Evolutionary conservation across 148 eudicot genomes (phyloP), one percentile per base, ranked within the genome.

Genomic region (Nyssa sinensis): DNA sequence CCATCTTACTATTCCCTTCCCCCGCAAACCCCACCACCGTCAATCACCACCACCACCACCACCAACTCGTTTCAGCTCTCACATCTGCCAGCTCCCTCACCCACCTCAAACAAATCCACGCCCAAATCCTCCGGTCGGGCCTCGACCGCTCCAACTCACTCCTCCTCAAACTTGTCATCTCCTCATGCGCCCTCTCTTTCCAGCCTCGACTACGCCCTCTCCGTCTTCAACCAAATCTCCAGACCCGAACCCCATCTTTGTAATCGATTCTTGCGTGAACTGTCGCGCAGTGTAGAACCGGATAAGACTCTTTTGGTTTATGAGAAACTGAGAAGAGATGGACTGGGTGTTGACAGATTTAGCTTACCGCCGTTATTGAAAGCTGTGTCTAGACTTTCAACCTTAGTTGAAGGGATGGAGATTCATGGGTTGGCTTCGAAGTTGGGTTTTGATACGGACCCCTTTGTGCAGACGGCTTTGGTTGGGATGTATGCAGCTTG

Each of bases 391-490:
- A 78, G 71, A 59, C 64, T 62, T 60, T 10, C 11, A 59, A 81
- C 77, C 2, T 44, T 84, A 21, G 29, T 14, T 11, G 89, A 84
- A 77, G 89, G 92, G 63, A 82, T 58, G 78, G 80, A 80, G 76
- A 62, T 88, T 69, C 92, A 88, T 80, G 87, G 89, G 70, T 70
- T 88, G 77, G 81, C 64, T 13, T 60, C 53, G 23, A 88, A 88
- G 29, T 65, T 86, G 72, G 88, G 83, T 14, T 86, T 70, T 64
- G 83, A 29, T 8, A 66, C 70, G 0, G 89, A 88, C 80, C 81
- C 89, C 14, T 88, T 82, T 78, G 83, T 88, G 66, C 83, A 88
- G 76, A 88, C 92, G 60, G 83, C 80, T 28, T 62, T 88, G 78
- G 75, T 86, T 8, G 67, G 82, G 2, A 73, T 88, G 86, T 88